These are phyloP conservation scores for Talaromyces adpressus DNA, from an alignment of 495 filamentous ascomycete species.

Conservation along the genomic window DNA sequence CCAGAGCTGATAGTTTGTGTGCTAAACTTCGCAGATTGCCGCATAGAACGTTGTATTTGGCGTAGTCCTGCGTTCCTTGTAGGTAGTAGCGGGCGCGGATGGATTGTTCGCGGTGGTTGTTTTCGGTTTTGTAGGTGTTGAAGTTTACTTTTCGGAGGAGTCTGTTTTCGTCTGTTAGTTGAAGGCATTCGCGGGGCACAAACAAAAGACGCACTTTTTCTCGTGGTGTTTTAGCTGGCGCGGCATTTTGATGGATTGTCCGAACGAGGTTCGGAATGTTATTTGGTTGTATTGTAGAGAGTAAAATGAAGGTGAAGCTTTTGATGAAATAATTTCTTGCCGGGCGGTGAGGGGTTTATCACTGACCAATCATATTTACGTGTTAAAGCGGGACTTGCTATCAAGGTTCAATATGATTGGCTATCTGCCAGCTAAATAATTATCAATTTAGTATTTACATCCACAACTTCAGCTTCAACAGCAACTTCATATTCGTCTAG, in stretches of 20 bases:
- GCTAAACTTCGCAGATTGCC: conserved; percentile 83
- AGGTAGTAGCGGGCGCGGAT: conserved; percentile 83
- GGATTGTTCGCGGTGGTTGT: conserved; percentile 71
- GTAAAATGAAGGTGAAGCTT: not conserved
- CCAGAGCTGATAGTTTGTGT: conserved; percentile 71
- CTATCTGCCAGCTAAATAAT: not conserved
- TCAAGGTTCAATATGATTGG: not conserved
- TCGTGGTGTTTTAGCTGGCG: conserved; percentile 92
- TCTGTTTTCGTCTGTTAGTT: conserved; percentile 19
- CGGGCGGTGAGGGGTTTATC: conserved; percentile 1
- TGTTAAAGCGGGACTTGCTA: not conserved
- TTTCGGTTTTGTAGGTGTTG: conserved; percentile 84
- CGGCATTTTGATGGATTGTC: conserved; percentile 55
- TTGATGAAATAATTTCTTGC: conserved; percentile 4
- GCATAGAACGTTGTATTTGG: conserved; percentile 80
- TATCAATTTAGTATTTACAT: not conserved
- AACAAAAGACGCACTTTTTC: conserved; percentile 45
- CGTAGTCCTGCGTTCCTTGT: conserved; percentile 77
- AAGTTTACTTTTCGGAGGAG: conserved; percentile 92
- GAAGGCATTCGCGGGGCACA: conserved; percentile 9
- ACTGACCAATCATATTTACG: not conserved
- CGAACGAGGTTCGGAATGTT: not conserved
- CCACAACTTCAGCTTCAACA: not conserved
- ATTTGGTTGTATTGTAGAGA: not conserved
- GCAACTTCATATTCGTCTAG: too few species aligned